Conservation (phyloP, 305 asterid species). For the Fraxinus xanthoxyloides region DNA sequence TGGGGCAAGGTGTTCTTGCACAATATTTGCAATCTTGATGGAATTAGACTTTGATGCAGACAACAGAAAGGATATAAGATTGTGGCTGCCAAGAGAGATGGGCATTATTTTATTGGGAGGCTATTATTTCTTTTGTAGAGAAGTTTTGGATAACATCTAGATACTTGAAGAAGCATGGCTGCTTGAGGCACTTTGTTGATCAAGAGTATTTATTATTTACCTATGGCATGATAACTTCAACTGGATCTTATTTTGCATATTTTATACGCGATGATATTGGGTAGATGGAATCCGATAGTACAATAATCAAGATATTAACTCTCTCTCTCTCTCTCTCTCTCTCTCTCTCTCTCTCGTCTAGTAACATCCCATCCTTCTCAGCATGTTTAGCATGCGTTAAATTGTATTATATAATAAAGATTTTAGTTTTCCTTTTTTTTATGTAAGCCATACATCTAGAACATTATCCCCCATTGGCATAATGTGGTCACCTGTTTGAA, state of each 20-base stretch:
- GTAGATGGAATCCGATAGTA: neutral
- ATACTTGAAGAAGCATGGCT: neutral
- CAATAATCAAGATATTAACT: neutral
- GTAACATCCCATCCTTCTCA: neutral
- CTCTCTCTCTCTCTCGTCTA: neutral
- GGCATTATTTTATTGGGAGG: conserved; percentile 13
- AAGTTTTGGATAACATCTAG: conserved; percentile 6
- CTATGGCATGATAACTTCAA: neutral
- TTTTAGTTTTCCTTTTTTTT: neutral
- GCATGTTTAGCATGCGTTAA: neutral
- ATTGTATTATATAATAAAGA: neutral
- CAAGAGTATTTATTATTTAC: neutral
- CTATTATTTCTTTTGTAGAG: conserved; percentile 14
- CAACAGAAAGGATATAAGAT: neutral
- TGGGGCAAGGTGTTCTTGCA: conserved; percentile 11
- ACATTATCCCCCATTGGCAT: neutral
- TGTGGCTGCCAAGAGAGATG: neutral
- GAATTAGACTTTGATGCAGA: neutral
- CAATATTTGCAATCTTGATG: neutral
- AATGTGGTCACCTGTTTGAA: neutral
- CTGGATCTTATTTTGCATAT: neutral
- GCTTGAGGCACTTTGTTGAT: neutral
- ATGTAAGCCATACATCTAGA: neutral
- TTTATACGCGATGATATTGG: neutral
- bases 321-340: neutral